These are phyloP conservation scores for Naganishia friedmannii DNA, from an alignment of 768 basidiomycete species.

Conservation along the genomic window DNA sequence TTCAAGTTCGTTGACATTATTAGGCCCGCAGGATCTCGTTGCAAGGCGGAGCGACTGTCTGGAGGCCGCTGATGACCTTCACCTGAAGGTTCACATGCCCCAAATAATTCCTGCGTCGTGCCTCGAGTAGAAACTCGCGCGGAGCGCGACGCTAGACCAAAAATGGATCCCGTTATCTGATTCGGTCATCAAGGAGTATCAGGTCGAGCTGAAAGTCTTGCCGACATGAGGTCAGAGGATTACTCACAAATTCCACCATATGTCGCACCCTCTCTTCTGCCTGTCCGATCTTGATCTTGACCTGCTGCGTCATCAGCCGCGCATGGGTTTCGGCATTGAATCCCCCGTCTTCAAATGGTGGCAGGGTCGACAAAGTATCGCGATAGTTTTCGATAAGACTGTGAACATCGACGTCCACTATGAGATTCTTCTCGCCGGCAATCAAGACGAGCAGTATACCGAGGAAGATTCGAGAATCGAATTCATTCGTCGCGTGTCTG, in stretches of 20 bases:
- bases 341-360: background rate
- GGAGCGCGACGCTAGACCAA: conserved; percentile 4
- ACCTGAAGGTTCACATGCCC: background rate
- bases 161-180: conserved; percentile 2
- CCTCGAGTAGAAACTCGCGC: background rate
- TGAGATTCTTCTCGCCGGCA: conserved; percentile 25
- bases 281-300: background rate
- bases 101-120: background rate
- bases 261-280: background rate
- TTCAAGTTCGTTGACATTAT: background rate
- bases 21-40: background rate
- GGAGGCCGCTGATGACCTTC: background rate
- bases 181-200: background rate
- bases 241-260: conserved; percentile 17
- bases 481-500: background rate
- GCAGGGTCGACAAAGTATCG: too few species aligned
- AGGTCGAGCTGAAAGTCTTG: background rate
- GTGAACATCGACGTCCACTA: conserved; percentile 28
- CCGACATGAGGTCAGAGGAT: too few species aligned
- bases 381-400: background rate
- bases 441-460: conserved; percentile 26
- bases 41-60: background rate
- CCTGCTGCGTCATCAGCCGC: background rate
- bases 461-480: conserved; percentile 28
- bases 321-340: background rate